These are phyloP conservation scores for Fusarium pseudograminearum DNA, from an alignment of 2,329 filamentous ascomycete genomes.

Conservation along the genomic window DNA sequence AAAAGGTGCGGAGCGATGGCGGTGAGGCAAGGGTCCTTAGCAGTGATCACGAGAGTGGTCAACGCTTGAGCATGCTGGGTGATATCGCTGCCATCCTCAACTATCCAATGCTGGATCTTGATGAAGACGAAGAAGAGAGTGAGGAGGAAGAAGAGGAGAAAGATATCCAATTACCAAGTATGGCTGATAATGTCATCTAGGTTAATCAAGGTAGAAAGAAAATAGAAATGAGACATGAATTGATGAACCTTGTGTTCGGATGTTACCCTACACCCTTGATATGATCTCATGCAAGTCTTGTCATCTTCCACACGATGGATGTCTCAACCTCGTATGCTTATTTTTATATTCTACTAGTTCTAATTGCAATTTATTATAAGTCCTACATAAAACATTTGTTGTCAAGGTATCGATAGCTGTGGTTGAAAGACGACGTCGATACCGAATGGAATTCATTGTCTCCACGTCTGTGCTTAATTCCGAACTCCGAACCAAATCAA, in stretches of 20 bases:
- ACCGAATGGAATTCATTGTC: not conserved
- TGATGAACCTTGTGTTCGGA: not conserved
- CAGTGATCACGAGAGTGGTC: slow-evolving; percentile 93
- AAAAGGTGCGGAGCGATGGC: slow-evolving; percentile 86
- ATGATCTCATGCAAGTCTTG: not conserved
- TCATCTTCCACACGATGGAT: not conserved
- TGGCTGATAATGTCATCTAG: slow-evolving; percentile 52
- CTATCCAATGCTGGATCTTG: slow-evolving; percentile 85
- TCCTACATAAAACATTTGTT: not conserved
- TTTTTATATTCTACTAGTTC: not conserved
- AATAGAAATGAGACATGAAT: slow-evolving; percentile 25
- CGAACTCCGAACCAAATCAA: not conserved
- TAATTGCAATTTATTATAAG: not conserved
- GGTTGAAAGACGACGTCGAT: not conserved
- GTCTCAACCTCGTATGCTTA: not conserved
- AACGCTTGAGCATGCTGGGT: slow-evolving; percentile 83
- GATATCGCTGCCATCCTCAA: slow-evolving; percentile 92
- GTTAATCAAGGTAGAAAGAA: not conserved
- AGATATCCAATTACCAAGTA: slow-evolving; percentile 8
- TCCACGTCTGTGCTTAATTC: not conserved
- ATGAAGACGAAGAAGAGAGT: slow-evolving; percentile 71
- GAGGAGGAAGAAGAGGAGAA: slow-evolving; percentile 49
- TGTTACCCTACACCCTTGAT: slow-evolving; percentile 12
- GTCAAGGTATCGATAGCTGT: not conserved
- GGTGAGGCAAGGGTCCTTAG: slow-evolving; percentile 92